Conservation (phyloP, 768 basidiomycete species). For the Termitomyces sp. region DNA sequence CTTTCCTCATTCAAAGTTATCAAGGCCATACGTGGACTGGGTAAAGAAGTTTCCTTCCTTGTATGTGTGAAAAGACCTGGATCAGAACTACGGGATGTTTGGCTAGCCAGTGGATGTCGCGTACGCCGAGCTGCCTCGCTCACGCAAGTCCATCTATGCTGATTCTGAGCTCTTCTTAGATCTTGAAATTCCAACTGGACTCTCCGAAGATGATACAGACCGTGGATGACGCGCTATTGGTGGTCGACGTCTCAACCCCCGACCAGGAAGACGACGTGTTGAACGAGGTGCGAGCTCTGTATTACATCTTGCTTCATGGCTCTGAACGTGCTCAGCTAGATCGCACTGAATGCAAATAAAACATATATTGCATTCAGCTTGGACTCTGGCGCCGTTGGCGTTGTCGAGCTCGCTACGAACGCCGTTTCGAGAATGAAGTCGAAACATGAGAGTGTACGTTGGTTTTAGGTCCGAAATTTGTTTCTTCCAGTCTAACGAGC, state of each 20-base stretch:
- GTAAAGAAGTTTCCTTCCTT: slow-evolving; percentile 63
- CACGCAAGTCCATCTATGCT: neutral
- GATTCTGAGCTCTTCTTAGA: slow-evolving; percentile 19
- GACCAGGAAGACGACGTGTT: slow-evolving; percentile 49
- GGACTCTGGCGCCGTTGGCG: slow-evolving; percentile 69
- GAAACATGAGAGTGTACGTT: slow-evolving; percentile 60
- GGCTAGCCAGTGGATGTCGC: slow-evolving; percentile 64
- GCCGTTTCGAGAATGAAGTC: slow-evolving; percentile 55
- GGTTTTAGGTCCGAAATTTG: neutral
- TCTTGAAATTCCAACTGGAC: slow-evolving; percentile 47
- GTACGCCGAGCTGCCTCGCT: slow-evolving; percentile 33
- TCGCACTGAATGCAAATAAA: slow-evolving; percentile 56
- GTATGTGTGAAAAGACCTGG: slow-evolving; percentile 41
- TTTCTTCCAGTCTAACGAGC: slow-evolving; percentile 1
- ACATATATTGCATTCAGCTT: slow-evolving; percentile 64
- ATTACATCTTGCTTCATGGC: slow-evolving; percentile 1
- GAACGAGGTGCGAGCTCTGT: slow-evolving; percentile 57
- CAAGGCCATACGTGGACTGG: slow-evolving; percentile 60
- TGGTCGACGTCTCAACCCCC: slow-evolving; percentile 46
- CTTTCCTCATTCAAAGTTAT: slow-evolving; percentile 57
- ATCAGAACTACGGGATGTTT: slow-evolving; percentile 47
- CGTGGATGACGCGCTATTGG: slow-evolving; percentile 44
- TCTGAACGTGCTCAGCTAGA: slow-evolving; percentile 50
- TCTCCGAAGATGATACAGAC: slow-evolving; percentile 53
- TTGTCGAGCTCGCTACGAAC: slow-evolving; percentile 55